A percentile compares a stretch with the other conserved stretches of the same genome.
Evolutionary conservation across 108 stramenopile genomes (phyloP).

Genomic region (Cylindrotheca closterium): DNA sequence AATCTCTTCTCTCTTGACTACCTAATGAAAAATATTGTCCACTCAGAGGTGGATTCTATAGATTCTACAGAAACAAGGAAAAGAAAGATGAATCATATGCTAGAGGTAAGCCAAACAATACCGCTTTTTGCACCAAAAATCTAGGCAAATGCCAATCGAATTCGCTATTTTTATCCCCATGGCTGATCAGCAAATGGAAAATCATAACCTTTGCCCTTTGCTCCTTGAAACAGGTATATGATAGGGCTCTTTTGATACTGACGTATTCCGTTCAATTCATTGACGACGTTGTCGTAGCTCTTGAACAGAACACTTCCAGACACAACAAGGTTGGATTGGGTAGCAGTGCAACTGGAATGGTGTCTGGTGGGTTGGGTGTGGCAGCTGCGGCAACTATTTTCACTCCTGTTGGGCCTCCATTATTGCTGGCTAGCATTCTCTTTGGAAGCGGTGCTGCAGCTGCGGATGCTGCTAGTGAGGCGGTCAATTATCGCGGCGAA

Average conservation of each 20-base stretch:
- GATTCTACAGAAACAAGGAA: slow-evolving; percentile 19
- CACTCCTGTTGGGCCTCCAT: slow-evolving; percentile 66
- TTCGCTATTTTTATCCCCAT: too few species aligned
- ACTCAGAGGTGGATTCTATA: slow-evolving; percentile 22
- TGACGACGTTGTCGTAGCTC: slow-evolving; percentile 32
- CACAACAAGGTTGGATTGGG: slow-evolving; percentile 57
- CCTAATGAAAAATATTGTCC: slow-evolving; percentile 40
- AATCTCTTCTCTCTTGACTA: slow-evolving; percentile 57
- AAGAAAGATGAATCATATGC: slow-evolving; percentile 45
- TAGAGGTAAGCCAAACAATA: slow-evolving; percentile 28
- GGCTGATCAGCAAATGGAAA: too few species aligned
- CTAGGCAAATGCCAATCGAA: too few species aligned
- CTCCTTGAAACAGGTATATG: slow-evolving; percentile 33
- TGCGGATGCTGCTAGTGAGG: slow-evolving; percentile 56
- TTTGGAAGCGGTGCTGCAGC: slow-evolving; percentile 70
- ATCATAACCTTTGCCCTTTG: background rate
- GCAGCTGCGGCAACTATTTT: slow-evolving; percentile 64
- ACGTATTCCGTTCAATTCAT: slow-evolving; percentile 57
- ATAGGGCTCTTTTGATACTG: slow-evolving; percentile 57
- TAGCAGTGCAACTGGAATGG: slow-evolving; percentile 51
- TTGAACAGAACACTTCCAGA: slow-evolving; percentile 41
- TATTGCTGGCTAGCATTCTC: slow-evolving; percentile 65
- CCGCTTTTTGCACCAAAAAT: too few species aligned
- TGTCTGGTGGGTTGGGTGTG: slow-evolving; percentile 63
- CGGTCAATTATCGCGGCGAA: slow-evolving; percentile 56